Percentiles rank a stretch among this genome's conserved stretches.
phyloP scores from a whole-genome alignment of 345 rosid species.

The Ricinus communis region DNA sequence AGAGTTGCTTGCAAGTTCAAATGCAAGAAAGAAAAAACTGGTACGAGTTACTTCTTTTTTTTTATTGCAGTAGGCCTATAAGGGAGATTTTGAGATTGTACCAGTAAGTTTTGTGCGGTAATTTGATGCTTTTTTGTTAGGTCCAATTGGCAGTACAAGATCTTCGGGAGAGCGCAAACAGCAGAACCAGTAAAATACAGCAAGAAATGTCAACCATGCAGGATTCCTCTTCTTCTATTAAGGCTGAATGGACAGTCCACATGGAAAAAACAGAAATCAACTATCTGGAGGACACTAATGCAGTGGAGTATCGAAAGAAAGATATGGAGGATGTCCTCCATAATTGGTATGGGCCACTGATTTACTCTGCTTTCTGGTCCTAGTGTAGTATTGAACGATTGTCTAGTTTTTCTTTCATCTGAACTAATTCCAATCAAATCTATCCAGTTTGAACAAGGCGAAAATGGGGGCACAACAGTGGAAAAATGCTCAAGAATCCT shows the following conservation, averaged over 20 bases:
- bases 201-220: constrained; percentile 94
- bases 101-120: constrained; percentile 10
- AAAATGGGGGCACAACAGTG: constrained; percentile 79
- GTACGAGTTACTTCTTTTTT: constrained; percentile 34
- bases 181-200: constrained; percentile 70
- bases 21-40: constrained; percentile 84
- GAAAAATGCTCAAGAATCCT: constrained; percentile 84
- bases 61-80: not conserved
- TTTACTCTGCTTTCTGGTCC: constrained; percentile 6
- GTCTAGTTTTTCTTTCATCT: constrained; percentile 4
- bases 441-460: constrained; percentile 69
- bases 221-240: constrained; percentile 69
- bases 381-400: not conserved
- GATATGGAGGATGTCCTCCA: constrained; percentile 77
- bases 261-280: constrained; percentile 78
- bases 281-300: constrained; percentile 65
- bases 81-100: not conserved
- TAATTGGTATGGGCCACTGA: constrained; percentile 55
- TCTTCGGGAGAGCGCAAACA: constrained; percentile 70
- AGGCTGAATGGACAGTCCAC: constrained; percentile 74
- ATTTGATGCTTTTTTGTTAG: constrained; percentile 32
- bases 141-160: constrained; percentile 89
- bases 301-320: constrained; percentile 73
- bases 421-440: constrained; percentile 21
- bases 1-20: constrained; percentile 77